Conservation (phyloP, 345 rosid genomes). For the Moricandia moricandioides region DNA sequence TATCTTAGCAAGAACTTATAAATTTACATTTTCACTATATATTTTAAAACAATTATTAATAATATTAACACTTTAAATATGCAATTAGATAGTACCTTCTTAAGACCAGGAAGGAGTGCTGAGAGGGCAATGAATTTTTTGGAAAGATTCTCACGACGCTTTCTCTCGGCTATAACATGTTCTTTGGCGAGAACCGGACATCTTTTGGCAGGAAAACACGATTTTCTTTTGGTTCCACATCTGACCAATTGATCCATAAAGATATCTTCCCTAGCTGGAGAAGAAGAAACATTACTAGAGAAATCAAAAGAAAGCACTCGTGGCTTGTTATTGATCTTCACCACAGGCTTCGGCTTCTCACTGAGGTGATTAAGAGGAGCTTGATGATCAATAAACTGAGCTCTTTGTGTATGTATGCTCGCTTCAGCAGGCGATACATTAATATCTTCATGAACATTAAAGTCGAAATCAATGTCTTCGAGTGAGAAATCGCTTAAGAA, state of each 20-base stretch:
- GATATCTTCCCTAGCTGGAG: background rate
- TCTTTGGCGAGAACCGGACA: constrained; percentile 53
- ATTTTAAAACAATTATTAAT: background rate
- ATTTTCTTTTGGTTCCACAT: constrained; percentile 27
- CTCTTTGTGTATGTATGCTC: constrained; percentile 3
- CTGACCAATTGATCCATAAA: constrained; percentile 11
- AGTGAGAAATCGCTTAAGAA: constrained; percentile 24
- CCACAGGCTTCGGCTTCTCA: constrained; percentile 3
- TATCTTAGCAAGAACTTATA: background rate
- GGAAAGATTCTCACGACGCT: constrained; percentile 73
- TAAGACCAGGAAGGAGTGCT: constrained; percentile 70
- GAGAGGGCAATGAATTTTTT: constrained; percentile 70
- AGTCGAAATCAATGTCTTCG: constrained; percentile 34
- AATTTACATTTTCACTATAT: background rate
- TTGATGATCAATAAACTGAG: background rate
- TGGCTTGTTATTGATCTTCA: constrained; percentile 20
- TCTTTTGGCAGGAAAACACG: constrained; percentile 32
- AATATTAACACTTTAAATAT: background rate
- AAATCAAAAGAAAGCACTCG: constrained; percentile 19
- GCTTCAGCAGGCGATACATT: background rate
- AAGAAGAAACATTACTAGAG: constrained; percentile 17
- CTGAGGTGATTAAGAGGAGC: background rate
- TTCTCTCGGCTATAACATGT: constrained; percentile 78
- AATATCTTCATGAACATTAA: constrained; percentile 1
- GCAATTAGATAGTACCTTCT: constrained; percentile 36